Conservation (phyloP, 164 flowering plant genomes). For the Echeveria elegans region DNA sequence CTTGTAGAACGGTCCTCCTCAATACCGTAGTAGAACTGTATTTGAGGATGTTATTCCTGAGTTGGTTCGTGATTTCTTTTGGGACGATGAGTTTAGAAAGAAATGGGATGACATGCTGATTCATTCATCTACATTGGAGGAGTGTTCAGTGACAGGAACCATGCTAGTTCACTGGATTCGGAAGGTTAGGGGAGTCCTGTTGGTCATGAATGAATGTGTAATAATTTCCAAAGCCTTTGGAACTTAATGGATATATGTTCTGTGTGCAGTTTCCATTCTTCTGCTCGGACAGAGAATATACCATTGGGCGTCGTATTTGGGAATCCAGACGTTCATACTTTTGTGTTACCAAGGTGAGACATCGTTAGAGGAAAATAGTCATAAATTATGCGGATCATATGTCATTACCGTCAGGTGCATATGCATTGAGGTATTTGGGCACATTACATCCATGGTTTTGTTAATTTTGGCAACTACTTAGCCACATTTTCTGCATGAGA, state of each 20-base stretch:
- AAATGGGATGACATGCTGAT: neutral
- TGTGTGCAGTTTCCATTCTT: neutral
- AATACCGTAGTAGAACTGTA: neutral
- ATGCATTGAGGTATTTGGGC: too few relatives aligned
- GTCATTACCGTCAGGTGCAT: too few relatives aligned
- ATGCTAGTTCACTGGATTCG: neutral
- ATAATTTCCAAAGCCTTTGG: neutral
- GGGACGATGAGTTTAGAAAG: constrained; percentile 6
- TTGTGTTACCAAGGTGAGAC: constrained; percentile 2
- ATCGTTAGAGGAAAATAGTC: too few relatives aligned
- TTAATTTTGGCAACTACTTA: too few relatives aligned
- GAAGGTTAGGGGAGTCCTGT: too few relatives aligned
- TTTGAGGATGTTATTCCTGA: constrained; percentile 7
- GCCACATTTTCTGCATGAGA: too few relatives aligned
- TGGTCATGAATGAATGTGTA: too few relatives aligned
- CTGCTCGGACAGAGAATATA: neutral
- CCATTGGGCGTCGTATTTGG: neutral
- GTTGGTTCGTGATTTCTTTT: constrained; percentile 4
- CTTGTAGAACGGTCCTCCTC: neutral
- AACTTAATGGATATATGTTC: neutral
- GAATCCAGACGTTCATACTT: neutral
- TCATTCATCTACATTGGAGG: neutral
- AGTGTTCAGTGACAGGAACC: neutral
- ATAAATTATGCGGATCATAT: too few relatives aligned
- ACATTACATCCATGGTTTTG: too few relatives aligned